phyloP scores from a whole-genome alignment of 768 basidiomycete species.

The Epithele typhae region DNA sequence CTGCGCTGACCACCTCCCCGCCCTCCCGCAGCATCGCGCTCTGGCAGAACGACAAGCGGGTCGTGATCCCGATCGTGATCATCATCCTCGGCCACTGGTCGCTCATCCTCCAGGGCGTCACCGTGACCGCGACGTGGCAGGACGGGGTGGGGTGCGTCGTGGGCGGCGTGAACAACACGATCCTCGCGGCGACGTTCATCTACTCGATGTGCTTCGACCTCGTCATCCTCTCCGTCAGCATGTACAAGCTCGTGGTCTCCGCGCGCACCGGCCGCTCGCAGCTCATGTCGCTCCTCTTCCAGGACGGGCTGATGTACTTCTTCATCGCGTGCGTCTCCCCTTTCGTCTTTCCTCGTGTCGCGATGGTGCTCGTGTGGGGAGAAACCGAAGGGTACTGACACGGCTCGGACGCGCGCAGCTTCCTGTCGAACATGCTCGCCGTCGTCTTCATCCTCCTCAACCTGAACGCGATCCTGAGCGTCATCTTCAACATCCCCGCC shows the following conservation, averaged over 20 bases:
- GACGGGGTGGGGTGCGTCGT: constrained; percentile 50
- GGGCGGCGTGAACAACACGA: constrained; percentile 51
- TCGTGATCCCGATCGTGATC: constrained; percentile 44
- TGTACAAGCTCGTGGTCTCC: constrained; percentile 49
- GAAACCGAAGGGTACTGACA: too few species aligned
- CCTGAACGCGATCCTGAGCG: constrained; percentile 67
- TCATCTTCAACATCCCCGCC: constrained; percentile 71
- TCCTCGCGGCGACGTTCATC: constrained; percentile 67
- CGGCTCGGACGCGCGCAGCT: constrained; percentile 27
- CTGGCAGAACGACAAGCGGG: constrained; percentile 54
- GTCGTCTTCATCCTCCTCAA: constrained; percentile 59
- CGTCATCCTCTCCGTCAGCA: constrained; percentile 54
- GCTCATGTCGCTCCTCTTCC: constrained; percentile 62
- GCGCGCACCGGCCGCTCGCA: constrained; percentile 32
- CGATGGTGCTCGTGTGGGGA: too few species aligned
- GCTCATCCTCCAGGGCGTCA: constrained; percentile 62
- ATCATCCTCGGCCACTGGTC: constrained; percentile 73
- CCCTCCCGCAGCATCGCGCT: constrained; percentile 46
- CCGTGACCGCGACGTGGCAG: constrained; percentile 52
- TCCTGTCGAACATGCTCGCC: constrained; percentile 39
- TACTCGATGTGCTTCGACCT: constrained; percentile 76
- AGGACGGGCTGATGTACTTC: constrained; percentile 74
- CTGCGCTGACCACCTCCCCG: background rate
- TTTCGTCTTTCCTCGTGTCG: background rate
- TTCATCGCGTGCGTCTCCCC: constrained; percentile 56